Conservation (phyloP, 2,329 filamentous ascomycete species). For the Rutstroemia sp. region DNA sequence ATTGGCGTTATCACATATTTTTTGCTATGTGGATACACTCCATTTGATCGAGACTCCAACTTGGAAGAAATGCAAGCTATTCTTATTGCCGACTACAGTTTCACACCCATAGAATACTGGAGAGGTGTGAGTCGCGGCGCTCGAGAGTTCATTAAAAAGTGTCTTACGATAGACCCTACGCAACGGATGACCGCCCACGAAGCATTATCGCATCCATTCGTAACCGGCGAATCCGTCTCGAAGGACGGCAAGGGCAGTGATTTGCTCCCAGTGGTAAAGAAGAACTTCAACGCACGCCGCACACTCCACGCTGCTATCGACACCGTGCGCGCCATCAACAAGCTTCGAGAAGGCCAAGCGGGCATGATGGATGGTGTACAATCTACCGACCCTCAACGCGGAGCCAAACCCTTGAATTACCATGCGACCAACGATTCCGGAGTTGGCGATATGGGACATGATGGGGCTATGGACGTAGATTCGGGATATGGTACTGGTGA, state of each 20-base stretch:
- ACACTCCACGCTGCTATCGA: constrained; percentile 65
- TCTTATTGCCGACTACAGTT: constrained; percentile 90
- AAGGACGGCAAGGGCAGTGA: constrained; percentile 50
- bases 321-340: constrained; percentile 64
- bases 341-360: constrained; percentile 54
- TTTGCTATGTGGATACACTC: constrained; percentile 93
- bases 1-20: constrained; percentile 99
- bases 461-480: constrained; percentile 21
- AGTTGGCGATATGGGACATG: constrained; percentile 24
- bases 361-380: constrained; percentile 54
- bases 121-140: constrained; percentile 79
- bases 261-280: constrained; percentile 61
- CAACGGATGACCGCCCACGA: constrained; percentile 88
- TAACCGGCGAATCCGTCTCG: constrained; percentile 42
- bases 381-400: constrained; percentile 42
- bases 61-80: constrained; percentile 99
- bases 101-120: constrained; percentile 94
- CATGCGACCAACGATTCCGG: constrained; percentile 39
- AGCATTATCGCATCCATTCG: constrained; percentile 59
- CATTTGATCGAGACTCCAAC: constrained; percentile 94
- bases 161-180: constrained; percentile 82
- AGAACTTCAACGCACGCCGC: constrained; percentile 65
- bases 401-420: constrained; percentile 28
- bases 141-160: constrained; percentile 86
- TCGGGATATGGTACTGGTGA: constrained; percentile 20